phyloP scores from a whole-genome alignment of 2,329 filamentous ascomycete genomes.

The Diaporthe batatas region DNA sequence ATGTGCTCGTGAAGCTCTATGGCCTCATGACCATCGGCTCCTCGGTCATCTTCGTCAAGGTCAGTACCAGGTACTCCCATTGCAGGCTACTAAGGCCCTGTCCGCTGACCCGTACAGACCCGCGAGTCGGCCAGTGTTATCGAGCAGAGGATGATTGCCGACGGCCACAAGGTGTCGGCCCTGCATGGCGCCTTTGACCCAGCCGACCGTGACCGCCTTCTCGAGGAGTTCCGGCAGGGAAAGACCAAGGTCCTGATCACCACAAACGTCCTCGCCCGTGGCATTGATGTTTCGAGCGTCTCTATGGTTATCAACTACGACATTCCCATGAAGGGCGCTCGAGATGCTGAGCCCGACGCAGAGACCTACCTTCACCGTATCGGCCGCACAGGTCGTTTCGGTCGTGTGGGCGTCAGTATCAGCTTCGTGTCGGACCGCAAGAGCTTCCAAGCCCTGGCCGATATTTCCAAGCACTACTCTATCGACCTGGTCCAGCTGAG shows the following conservation, averaged over 20 bases:
- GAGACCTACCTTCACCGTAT: slow-evolving; percentile 99
- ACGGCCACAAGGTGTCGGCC: slow-evolving; percentile 92
- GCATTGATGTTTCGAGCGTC: slow-evolving; percentile 91
- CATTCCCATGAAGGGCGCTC: slow-evolving; percentile 79
- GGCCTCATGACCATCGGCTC: slow-evolving; percentile 96
- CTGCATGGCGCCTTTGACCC: slow-evolving; percentile 92
- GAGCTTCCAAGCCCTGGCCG: slow-evolving; percentile 82
- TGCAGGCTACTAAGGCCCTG: neutral
- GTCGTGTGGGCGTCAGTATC: slow-evolving; percentile 94
- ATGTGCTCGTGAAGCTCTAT: slow-evolving; percentile 91
- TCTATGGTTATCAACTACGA: slow-evolving; percentile 99
- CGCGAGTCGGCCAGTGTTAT: slow-evolving; percentile 89
- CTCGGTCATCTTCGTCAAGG: slow-evolving; percentile 97
- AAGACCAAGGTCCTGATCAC: slow-evolving; percentile 96
- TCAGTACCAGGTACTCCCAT: slow-evolving; percentile 55
- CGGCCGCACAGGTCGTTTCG: slow-evolving; percentile 95
- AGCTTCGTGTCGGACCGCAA: slow-evolving; percentile 91
- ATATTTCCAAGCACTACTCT: slow-evolving; percentile 84
- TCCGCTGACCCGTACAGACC: slow-evolving; percentile 67
- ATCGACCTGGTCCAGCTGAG: slow-evolving; percentile 86
- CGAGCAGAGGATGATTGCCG: slow-evolving; percentile 84
- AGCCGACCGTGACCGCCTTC: slow-evolving; percentile 82
- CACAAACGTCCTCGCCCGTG: slow-evolving; percentile 95
- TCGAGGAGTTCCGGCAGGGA: slow-evolving; percentile 88
- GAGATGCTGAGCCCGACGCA: slow-evolving; percentile 86